Base-by-base conservation (phyloP, 371 early-diverging fungal species). In the Catenaria anguillulae region DNA sequence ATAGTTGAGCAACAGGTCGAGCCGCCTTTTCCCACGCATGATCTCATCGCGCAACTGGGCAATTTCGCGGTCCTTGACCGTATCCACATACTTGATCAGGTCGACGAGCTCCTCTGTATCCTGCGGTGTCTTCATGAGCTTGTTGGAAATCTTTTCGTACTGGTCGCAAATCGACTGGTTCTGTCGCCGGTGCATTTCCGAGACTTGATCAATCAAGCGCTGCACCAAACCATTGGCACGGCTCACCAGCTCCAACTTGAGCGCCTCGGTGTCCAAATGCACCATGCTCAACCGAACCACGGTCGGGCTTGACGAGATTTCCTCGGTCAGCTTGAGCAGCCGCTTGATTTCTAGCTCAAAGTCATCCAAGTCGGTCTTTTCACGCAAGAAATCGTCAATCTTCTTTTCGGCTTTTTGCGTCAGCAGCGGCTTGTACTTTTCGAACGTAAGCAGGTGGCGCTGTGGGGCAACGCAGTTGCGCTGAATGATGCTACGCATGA, bases 101-200 rank as follows among this genome's bases (percentile, higher is more conserved):
- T 78, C 77, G 8, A 80, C 80, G 4, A 80, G 71, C 56, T 80
- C 80, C 50, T 76, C 71, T 12, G 76, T 77, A 60, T 78, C 76
- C 48, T 64, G 66, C 4, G 80, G 78, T 12, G 71, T 63, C 64
- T 76, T 78, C 76, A 80, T 77, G 15, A 76, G 73, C 43, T 73
- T 73, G 33, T 76, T 73, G 1, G 75, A 69, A 17, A 78, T 78
- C 56, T 75, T 71, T 56, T 77, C 77, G 64, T 77, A 80, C 29
- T 72, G 65, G 59, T 80, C 76, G 60, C 77, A 78, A 24, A 80
- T 80, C 21, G 54, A 31, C 63, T 37, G 48, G 52, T 63, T 64
- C 35, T 63, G 58, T 56, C 75, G 76, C n/a, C 77, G 36, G 60
- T 77, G 76, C 66, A 75, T 70, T 24, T 77, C 76, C 13, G 77